Evolutionary conservation across 768 basidiomycete species (phyloP).

Genomic region (Tricholoma sp.): DNA sequence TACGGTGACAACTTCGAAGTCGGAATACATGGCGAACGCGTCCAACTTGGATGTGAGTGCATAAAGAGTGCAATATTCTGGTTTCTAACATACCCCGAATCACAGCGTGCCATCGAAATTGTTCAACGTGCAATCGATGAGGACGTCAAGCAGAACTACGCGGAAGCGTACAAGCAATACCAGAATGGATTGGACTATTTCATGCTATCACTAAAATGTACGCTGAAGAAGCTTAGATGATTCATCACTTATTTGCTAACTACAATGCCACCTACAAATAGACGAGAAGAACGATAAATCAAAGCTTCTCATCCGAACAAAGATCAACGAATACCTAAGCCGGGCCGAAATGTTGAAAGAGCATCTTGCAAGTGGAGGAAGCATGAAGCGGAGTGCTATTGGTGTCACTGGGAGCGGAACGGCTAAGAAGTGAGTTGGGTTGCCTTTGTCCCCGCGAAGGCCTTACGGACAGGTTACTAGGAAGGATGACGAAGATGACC

Average conservation of each 20-base stretch:
- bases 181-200: constrained; percentile 97
- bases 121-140: constrained; percentile 92
- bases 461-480: constrained; percentile 16
- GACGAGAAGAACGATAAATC: constrained; percentile 96
- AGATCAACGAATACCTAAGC: constrained; percentile 87
- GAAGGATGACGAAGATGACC: constrained; percentile 60
- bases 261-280: constrained; percentile 20
- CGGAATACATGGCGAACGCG: constrained; percentile 35
- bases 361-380: constrained; percentile 73
- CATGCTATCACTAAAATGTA: constrained; percentile 94
- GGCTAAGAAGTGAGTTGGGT: constrained; percentile 40
- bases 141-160: constrained; percentile 89
- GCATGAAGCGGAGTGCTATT: constrained; percentile 37
- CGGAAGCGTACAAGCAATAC: constrained; percentile 91
- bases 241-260: background rate
- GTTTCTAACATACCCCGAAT: background rate
- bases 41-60: constrained; percentile 43
- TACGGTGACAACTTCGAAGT: background rate
- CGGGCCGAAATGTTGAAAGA: constrained; percentile 91
- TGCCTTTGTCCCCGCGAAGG: background rate
- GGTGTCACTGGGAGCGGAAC: constrained; percentile 44
- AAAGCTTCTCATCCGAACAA: constrained; percentile 76
- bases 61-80: background rate
- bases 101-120: constrained; percentile 71
- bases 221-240: constrained; percentile 18